Conservation (phyloP, 306 rosid species). For the Cyamopsis tetragonoloba region DNA sequence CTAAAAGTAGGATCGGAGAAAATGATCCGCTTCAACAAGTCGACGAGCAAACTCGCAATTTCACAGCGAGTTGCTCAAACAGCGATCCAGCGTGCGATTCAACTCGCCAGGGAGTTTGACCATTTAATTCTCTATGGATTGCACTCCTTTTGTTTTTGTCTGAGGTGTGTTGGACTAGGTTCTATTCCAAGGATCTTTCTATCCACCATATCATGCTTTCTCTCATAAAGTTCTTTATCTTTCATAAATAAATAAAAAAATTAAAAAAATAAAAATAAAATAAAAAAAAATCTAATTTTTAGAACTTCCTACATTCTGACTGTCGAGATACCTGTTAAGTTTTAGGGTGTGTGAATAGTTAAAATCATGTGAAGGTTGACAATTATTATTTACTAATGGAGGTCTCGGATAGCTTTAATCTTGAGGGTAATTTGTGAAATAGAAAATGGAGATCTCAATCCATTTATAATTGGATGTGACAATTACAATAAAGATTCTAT, state of each 20-base stretch:
- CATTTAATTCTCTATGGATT: no score
- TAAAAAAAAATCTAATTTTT: neutral
- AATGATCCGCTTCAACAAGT: no score
- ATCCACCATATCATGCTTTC: neutral
- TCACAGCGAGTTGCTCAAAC: no score
- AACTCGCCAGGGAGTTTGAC: no score
- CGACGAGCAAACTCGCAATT: no score
- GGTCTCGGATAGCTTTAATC: neutral
- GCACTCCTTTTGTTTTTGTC: no score
- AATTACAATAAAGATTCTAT: neutral
- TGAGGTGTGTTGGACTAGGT: no score
- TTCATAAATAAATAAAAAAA: no score
- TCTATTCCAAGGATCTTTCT: no score
- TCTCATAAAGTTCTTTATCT: neutral
- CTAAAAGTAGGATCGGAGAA: no score
- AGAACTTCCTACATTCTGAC: neutral
- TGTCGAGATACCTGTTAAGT: neutral
- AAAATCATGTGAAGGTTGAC: neutral
- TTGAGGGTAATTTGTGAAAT: neutral
- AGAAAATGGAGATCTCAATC: neutral
- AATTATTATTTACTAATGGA: neutral
- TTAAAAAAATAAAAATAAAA: no score
- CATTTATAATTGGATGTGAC: neutral
- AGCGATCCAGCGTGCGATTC: no score
- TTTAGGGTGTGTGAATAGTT: neutral